Base-by-base conservation (phyloP, 2,329 filamentous ascomycete species). In the Nemania sp. region DNA sequence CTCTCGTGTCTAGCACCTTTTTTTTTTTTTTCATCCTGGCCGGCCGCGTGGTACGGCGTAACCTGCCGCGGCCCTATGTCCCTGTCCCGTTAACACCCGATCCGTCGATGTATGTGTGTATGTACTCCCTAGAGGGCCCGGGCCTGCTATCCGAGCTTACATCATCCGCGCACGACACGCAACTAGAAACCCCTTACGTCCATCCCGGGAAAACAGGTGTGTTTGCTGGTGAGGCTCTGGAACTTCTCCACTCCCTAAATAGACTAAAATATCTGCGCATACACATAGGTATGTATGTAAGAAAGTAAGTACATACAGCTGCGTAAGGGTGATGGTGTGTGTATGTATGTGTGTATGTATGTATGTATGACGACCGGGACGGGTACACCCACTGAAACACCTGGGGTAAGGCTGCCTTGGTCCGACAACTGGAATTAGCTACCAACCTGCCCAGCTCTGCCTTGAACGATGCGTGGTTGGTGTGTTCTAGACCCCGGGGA, bases 151-250 rank as follows among this genome's bases (percentile, higher is more conserved):
- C 56, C 56, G 66, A 56, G 47, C 63, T 69, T 55, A 69, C 63
- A 55, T 66, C 58, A 66, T 58, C 53, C 41, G 51, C 45, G 38
- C 62, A 15, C 27, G 24, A 53, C 22, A 52, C 54, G 15, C 56
- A 22, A 53, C 55, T 22, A 52, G 20, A 49, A 24, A 18, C 45
- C 59, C 54, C 22, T 52, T 57, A 47, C 51, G 20, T 51, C 7
- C 8, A 57, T 57, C 29, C 52, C 51, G 54, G 27, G 49, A 63
- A 55, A 61, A 60, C 52, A 27, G 27, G 32, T 22, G 32, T 18
- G 45, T 60, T 47, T 49, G 51, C 8, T 27, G 27, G 32, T 67
- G 61, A 70, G 64, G 67, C 64, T 64, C 64, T 64, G 38, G 56
- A 51, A 27, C 61, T 62, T n/a, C 60, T 61, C 61, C 51, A 52